A percentile compares a stretch with the other conserved stretches of the same genome.
These are phyloP conservation scores for Hanseniaspora occidentalis DNA, from an alignment of 805 yeast genomes.

Conservation along the genomic window DNA sequence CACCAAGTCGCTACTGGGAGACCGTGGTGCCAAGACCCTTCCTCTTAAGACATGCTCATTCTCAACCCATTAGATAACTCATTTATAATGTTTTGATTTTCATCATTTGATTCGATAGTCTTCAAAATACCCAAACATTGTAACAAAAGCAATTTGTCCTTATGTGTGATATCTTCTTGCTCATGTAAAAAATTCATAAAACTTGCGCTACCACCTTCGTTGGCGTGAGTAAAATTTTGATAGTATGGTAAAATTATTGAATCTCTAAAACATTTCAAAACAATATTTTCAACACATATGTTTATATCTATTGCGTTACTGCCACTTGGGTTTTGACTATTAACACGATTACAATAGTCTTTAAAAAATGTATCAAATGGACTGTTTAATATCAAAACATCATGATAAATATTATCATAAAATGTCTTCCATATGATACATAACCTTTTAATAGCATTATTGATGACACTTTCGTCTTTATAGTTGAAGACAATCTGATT, in stretches of 20 bases:
- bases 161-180: slow-evolving; percentile 28
- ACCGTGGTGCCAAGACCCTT: slow-evolving; percentile 54
- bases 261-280: slow-evolving; percentile 39
- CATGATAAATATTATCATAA: slow-evolving; percentile 41
- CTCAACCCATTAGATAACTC: slow-evolving; percentile 30
- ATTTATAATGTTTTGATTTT: slow-evolving; percentile 47
- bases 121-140: slow-evolving; percentile 53
- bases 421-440: slow-evolving; percentile 45
- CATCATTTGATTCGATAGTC: slow-evolving; percentile 40
- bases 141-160: slow-evolving; percentile 31
- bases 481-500: slow-evolving; percentile 25
- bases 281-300: slow-evolving; percentile 27
- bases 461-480: slow-evolving; percentile 23
- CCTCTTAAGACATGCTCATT: slow-evolving; percentile 19
- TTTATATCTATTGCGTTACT: slow-evolving; percentile 4
- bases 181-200: slow-evolving; percentile 23
- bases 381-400: slow-evolving; percentile 45
- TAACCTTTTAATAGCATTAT: slow-evolving; percentile 24
- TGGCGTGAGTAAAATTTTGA: slow-evolving; percentile 27
- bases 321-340: background rate
- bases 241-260: slow-evolving; percentile 40
- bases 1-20: slow-evolving; percentile 63
- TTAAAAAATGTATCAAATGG: slow-evolving; percentile 33
- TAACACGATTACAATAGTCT: slow-evolving; percentile 19
- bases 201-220: slow-evolving; percentile 22